Evolutionary conservation across 1,284 basidiomycete species (phyloP), one percentile per base, ranked within the genome.

Genomic region (Ceratobasidium sp.): DNA sequence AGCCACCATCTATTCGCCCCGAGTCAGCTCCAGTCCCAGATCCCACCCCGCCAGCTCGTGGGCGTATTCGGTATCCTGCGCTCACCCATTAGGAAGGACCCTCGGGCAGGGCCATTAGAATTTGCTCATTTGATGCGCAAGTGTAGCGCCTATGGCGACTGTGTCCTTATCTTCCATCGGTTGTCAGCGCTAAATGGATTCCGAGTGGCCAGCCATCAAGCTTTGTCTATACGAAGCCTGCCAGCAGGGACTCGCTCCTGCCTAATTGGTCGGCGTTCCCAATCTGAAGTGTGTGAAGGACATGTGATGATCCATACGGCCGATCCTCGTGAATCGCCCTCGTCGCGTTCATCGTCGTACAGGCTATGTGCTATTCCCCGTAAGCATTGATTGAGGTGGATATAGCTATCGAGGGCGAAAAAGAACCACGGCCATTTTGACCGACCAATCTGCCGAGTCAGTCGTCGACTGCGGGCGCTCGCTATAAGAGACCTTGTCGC

Each of bases 271-370:
- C 20, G 8, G 1, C 40, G 58, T 62, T 62, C 58, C n/a, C n/a
- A 34, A 35, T 50, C 58, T 49, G 60, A 65, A 65, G 60, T 65
- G 49, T 65, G 60, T 65, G 60, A 65, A 52, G 60, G 49, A 31
- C 47, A n/a, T 52, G 60, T 52, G 47, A 50, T n/a, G 25, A 34
- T 13, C 25, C 43, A 12, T 38, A 34, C 17, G 43, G 29, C 13
- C 31, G 49, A 31, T 52, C 47, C 60, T 62, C 43, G 58, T 50
- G 43, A 50, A 47, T 50, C 17, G 38, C 17, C 38, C 38, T n/a
- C n/a, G n/a, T n/a, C 7, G 38, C 38, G 17, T 40, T 40, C 45
- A 31, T 32, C 45, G 15, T 27, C 38, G 27, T 45, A 49, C 43
- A 17, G 17, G 38, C 38, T 40, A 40, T 40, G 38, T 17, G 38